Conservation (phyloP, 306 rosid species). For the Rosa lucieae region DNA sequence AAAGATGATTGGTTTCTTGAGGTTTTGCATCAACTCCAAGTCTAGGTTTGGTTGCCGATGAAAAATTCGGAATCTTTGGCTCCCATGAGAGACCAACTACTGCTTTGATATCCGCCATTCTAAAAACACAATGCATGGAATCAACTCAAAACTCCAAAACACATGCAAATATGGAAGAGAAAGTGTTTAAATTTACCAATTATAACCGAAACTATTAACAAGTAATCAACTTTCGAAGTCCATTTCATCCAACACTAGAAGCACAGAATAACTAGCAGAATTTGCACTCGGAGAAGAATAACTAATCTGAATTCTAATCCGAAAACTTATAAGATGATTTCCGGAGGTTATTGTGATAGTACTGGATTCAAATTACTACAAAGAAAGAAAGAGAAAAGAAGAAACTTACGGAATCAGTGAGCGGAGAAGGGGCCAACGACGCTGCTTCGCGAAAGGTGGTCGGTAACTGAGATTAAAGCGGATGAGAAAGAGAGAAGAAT, state of each 20-base stretch:
- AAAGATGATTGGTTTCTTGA: constrained; percentile 35
- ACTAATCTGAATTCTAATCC: too few relatives aligned
- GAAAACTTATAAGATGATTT: too few relatives aligned
- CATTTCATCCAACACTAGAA: background rate
- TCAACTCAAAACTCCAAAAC: background rate
- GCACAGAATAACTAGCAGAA: background rate
- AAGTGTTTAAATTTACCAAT: background rate
- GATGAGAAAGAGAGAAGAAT: background rate
- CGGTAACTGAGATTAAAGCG: too few relatives aligned
- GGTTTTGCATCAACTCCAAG: constrained; percentile 27
- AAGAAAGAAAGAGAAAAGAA: too few relatives aligned
- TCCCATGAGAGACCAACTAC: constrained; percentile 76
- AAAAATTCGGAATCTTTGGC: constrained; percentile 54
- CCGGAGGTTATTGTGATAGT: too few relatives aligned
- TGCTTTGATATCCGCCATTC: constrained; percentile 51
- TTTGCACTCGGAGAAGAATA: too few relatives aligned
- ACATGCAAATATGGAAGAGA: background rate
- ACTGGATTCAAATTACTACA: too few relatives aligned
- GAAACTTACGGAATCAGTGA: background rate
- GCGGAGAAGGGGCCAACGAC: background rate
- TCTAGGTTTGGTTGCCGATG: constrained; percentile 27
- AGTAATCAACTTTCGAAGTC: background rate
- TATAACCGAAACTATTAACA: background rate
- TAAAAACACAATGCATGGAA: background rate
- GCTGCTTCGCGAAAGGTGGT: background rate